Base-by-base conservation (phyloP, 768 basidiomycete species). In the Boletus vermiculosoides region DNA sequence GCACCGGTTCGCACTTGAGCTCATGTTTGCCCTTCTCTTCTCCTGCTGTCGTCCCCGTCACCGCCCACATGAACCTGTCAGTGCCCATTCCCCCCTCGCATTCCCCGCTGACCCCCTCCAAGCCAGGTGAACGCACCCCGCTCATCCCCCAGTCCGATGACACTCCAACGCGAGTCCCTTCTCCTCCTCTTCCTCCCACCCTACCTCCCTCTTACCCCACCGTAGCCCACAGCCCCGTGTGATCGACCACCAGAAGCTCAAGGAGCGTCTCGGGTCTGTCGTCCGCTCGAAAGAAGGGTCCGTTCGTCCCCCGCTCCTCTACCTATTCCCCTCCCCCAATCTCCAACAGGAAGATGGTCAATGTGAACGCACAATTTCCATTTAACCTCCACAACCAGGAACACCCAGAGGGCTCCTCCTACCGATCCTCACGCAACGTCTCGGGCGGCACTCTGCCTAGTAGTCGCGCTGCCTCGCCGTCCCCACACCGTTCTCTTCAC, bases 271-370 rank as follows among this genome's bases (percentile, higher is more conserved):
- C 49, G 74, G 77, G 4, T 71, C 76, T 10, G 85, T 87, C 33
- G 83, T 87, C 28, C 81, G 83, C 5, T 70, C 80, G 2, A 85
- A 83, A 64, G 83, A 86, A 71, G 79, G 83, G 86, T 85, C 56
- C 57, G 79, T 74, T 30, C 11, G 1, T 13, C 16, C 41, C 18
- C 10, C 54, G 23, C 51, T 18, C 42, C 40, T 34, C 34, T n/a
- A n/a, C n/a, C 42, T 30, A 28, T 51, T 7, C 34, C 9, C 34
- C 28, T 13, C 44, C 37, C 7, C 45, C 57, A 31, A 31, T 53
- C 50, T 15, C 49, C 53, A 30, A 34, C 67, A 88, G 86, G 33
- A 85, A 82, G 78, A 87, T 88, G 86, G 85, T 88, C 60, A 86
- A 87, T 54, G 79, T 88, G 15, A 79, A 79, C 54, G 80, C 83